phyloP scores from a whole-genome alignment of 139 green algal genomes.

The Zygnema cylindricum region DNA sequence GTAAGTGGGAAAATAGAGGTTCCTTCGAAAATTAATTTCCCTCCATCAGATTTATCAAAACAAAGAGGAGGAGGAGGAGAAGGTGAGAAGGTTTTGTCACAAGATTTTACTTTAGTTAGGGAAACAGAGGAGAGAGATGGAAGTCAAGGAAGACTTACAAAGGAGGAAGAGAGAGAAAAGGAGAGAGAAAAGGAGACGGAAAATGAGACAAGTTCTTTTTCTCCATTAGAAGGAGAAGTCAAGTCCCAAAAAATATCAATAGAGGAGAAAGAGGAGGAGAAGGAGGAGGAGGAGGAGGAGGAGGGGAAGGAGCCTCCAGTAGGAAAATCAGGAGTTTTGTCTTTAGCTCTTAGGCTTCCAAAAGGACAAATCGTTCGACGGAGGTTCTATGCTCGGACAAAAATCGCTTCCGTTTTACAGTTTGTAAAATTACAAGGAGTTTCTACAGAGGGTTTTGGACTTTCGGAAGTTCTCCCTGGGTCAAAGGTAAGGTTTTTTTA shows the following conservation, averaged over 20 bases:
- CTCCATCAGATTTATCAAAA: no score
- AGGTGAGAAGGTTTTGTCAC: background rate
- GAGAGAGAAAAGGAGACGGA: constrained; percentile 14
- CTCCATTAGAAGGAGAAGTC: background rate
- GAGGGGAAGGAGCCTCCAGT: background rate
- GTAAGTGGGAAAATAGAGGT: background rate
- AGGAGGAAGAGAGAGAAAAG: background rate
- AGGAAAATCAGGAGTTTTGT: background rate
- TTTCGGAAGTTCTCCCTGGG: background rate
- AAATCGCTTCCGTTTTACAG: background rate
- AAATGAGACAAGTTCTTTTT: background rate
- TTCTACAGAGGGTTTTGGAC: background rate
- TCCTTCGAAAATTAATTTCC: background rate
- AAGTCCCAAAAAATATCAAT: background rate
- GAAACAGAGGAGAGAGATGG: constrained; percentile 6
- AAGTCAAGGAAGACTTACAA: background rate
- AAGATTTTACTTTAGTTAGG: no score
- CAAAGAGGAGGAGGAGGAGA: background rate
- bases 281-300: background rate
- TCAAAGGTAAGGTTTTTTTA: background rate
- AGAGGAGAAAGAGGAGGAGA: constrained; percentile 14
- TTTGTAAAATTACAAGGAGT: background rate
- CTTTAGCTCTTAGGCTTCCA: constrained; percentile 22
- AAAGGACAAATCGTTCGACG: background rate
- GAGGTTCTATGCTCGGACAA: background rate